phyloP scores from a whole-genome alignment of 495 filamentous ascomycete genomes.

The Elasticomyces elasticus region DNA sequence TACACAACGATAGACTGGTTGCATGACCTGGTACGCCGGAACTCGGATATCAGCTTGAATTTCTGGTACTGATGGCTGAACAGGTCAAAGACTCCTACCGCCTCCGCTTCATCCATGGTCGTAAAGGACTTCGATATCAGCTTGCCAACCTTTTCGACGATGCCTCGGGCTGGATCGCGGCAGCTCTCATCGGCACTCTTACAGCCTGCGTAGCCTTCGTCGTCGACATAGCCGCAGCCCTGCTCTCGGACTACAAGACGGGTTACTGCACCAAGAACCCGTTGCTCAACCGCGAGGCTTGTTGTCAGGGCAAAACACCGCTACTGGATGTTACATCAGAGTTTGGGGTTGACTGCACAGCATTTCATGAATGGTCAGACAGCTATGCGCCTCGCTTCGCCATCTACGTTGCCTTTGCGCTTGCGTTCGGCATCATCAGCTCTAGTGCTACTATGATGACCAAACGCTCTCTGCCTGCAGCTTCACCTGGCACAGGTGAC shows the following conservation, averaged over 20 bases:
- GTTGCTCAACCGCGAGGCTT: conserved; percentile 39
- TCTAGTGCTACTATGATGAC: conserved; percentile 44
- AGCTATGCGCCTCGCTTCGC: conserved; percentile 34
- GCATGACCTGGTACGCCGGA: conserved; percentile 42
- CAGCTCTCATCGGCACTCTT: conserved; percentile 42
- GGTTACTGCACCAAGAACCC: conserved; percentile 42
- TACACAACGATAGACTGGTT: conserved; percentile 52
- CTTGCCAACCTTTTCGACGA: conserved; percentile 34
- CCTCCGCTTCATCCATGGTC: conserved; percentile 34
- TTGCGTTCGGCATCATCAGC: conserved; percentile 41
- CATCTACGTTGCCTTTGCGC: conserved; percentile 42
- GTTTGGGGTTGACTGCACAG: conserved; percentile 26
- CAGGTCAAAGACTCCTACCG: conserved; percentile 51
- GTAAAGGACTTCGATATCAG: conserved; percentile 32
- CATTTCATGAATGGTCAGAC: conserved; percentile 39
- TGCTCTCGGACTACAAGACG: conserved; percentile 45
- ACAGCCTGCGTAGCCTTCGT: conserved; percentile 47
- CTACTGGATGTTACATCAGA: conserved; percentile 26
- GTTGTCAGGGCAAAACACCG: conserved; percentile 34
- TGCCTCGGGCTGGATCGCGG: conserved; percentile 44
- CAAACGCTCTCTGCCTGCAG: conserved; percentile 39
- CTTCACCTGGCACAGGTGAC: conserved; percentile 25
- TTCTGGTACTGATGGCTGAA: neutral
- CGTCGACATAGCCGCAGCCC: conserved; percentile 44
- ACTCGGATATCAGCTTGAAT: too few relatives aligned